Percentiles rank a stretch among this genome's conserved stretches.
Conservation (phyloP, 2,329 filamentous ascomycete genomes). For the Rosellinia necatrix region DNA sequence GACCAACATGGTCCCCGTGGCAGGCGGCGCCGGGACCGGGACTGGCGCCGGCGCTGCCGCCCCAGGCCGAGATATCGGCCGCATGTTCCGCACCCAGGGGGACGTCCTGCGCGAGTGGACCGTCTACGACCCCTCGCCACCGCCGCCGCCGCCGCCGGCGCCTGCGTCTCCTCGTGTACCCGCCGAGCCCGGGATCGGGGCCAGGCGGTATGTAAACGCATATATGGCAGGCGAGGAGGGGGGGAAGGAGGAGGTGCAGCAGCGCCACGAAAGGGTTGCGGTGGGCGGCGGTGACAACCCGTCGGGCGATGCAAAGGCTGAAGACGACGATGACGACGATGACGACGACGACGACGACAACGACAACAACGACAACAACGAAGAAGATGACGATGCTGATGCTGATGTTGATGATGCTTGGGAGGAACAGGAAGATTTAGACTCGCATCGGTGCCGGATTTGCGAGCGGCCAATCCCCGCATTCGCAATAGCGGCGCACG, state of each 20-base stretch:
- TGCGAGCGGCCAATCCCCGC: constrained; percentile 60
- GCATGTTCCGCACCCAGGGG: constrained; percentile 81
- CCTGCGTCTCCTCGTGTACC: background rate
- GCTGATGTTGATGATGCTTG: constrained; percentile 19
- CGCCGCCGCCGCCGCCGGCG: background rate
- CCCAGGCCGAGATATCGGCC: constrained; percentile 76
- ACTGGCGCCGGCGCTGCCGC: constrained; percentile 54
- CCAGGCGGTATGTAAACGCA: background rate
- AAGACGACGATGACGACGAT: constrained; percentile 13
- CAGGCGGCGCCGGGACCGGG: constrained; percentile 51
- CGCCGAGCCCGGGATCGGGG: background rate
- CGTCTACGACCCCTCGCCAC: constrained; percentile 49
- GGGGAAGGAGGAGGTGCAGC: background rate
- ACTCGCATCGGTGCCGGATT: constrained; percentile 47
- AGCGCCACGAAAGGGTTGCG: background rate
- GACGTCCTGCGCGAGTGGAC: constrained; percentile 70
- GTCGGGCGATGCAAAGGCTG: constrained; percentile 20
- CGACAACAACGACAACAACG: constrained; percentile 4
- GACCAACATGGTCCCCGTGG: constrained; percentile 73
- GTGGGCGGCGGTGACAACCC: background rate
- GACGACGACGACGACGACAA: too few relatives aligned
- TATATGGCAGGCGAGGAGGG: background rate
- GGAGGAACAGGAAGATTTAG: constrained; percentile 40
- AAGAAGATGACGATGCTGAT: constrained; percentile 23
- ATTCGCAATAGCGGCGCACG: constrained; percentile 64